These are phyloP conservation scores for Echria macrotheca DNA, from an alignment of 495 filamentous ascomycete species.

Conservation along the genomic window DNA sequence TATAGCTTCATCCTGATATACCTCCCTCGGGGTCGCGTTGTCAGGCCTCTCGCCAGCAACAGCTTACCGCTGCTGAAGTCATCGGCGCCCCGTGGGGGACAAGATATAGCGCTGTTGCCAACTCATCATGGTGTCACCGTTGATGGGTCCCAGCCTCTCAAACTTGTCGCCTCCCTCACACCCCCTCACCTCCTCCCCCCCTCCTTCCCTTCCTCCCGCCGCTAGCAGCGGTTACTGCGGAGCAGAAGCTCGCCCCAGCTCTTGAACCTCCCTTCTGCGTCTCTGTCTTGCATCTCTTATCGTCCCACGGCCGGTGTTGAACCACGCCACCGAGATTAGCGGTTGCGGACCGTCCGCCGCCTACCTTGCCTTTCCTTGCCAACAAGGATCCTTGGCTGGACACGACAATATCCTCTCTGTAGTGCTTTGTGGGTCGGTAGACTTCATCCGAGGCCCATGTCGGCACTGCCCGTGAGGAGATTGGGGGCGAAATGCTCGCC, in stretches of 20 bases:
- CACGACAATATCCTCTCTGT: conserved; percentile 2
- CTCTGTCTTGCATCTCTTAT: conserved; percentile 14
- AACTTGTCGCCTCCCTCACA: conserved; percentile 1
- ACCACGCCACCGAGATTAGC: conserved; percentile 20
- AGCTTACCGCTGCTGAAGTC: neutral
- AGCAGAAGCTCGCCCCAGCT: conserved; percentile 7
- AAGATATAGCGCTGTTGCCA: conserved; percentile 23
- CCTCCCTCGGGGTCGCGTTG: conserved; percentile 14
- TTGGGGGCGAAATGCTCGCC: too few species aligned
- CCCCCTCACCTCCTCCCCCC: conserved; percentile 9
- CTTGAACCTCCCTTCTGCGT: conserved; percentile 11
- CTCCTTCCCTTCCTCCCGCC: conserved; percentile 1
- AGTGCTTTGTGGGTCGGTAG: conserved; percentile 8
- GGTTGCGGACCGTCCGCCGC: conserved; percentile 9
- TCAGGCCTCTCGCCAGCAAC: conserved; percentile 7
- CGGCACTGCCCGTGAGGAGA: too few species aligned
- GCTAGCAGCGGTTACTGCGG: conserved; percentile 7
- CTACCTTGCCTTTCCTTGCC: neutral
- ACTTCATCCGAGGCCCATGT: too few species aligned
- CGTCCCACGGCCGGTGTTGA: conserved; percentile 14
- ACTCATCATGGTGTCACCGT: conserved; percentile 24
- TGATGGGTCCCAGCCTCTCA: conserved; percentile 10
- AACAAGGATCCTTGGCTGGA: neutral
- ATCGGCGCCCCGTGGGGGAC: conserved; percentile 11
- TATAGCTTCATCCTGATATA: conserved; percentile 27